Evolutionary conservation across 495 filamentous ascomycete genomes (phyloP), one percentile per base, ranked within the genome.

Genomic region (Penicillium paradoxum): DNA sequence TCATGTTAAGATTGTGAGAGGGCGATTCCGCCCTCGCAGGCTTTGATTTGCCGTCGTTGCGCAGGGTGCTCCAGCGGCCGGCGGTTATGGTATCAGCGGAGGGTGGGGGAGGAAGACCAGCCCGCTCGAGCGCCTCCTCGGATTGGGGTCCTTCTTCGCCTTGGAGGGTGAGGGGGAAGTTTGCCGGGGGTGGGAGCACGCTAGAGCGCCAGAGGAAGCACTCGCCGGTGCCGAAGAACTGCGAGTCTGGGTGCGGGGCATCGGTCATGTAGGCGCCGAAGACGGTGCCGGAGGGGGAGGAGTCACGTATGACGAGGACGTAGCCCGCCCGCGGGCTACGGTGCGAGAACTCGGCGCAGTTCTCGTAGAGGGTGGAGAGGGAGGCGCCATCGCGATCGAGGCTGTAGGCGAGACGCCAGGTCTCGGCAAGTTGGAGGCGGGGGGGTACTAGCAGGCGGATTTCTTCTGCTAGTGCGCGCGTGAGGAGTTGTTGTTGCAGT

Each of bases 261-360:
- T 97, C 91, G 56, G 89, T 93, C 54, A 97, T 82, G 71, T 96
- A 97, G 46, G 92, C 90, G 66, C 93, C 93, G 64, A 98, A 98
- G 45, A 91, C 79, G 79, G 92, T 63, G 48, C 56, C 59, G 19
- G 60, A 53, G 15, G 67, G 60, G 25, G 78, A 79, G 11, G 74
- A 76, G 61, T 98, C 93, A 58, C 81, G 80, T 14, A 97, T 83
- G 1, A 92, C 88, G 14, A 98, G 74, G 40, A 97, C 89, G 61
- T 92, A 97, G 14, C 89, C 89, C 13, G 87, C 88, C 51, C 90
- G 73, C 60, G 80, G 79, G 38, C 89, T 84, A 49, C 81, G 69
- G 52, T 84, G 76, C 9, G 69, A 74, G 53, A 75, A 76, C 10
- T 76, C 66, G 22, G 78, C 75, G 59, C 83, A 89, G 56, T 86